Conservation (phyloP, 305 asterid genomes). For the Ilex paraguariensis region DNA sequence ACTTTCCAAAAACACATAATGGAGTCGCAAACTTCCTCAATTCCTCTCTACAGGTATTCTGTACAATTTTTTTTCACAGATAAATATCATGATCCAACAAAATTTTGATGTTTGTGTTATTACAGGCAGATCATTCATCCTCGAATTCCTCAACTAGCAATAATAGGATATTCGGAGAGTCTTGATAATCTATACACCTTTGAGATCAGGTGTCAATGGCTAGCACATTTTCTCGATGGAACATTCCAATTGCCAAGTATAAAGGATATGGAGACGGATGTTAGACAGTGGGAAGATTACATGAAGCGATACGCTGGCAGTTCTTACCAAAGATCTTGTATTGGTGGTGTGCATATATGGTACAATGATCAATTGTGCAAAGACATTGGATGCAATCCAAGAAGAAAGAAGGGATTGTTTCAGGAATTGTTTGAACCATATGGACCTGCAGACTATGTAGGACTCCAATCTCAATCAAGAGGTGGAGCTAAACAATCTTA, state of each 20-base stretch:
- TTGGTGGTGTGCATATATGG: slow-evolving; percentile 48
- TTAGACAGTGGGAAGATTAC: slow-evolving; percentile 42
- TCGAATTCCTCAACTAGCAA: slow-evolving; percentile 60
- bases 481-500: too few relatives aligned
- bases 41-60: slow-evolving; percentile 53
- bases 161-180: slow-evolving; percentile 56
- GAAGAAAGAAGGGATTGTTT: slow-evolving; percentile 47
- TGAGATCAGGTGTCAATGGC: slow-evolving; percentile 66
- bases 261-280: slow-evolving; percentile 56
- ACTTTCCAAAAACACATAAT: slow-evolving; percentile 29
- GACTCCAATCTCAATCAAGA: background rate
- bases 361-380: slow-evolving; percentile 62
- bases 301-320: slow-evolving; percentile 48
- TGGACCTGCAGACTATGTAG: slow-evolving; percentile 24
- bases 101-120: background rate
- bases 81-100: too few relatives aligned
- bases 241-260: slow-evolving; percentile 47
- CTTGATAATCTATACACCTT: slow-evolving; percentile 37
- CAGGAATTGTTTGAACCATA: slow-evolving; percentile 49
- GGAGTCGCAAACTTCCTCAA: slow-evolving; percentile 30
- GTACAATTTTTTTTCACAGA: too few relatives aligned
- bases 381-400: slow-evolving; percentile 54
- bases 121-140: slow-evolving; percentile 67
- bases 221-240: slow-evolving; percentile 35
- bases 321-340: slow-evolving; percentile 34